phyloP scores from a whole-genome alignment of 768 basidiomycete genomes.

The Fomitopsis serialis region DNA sequence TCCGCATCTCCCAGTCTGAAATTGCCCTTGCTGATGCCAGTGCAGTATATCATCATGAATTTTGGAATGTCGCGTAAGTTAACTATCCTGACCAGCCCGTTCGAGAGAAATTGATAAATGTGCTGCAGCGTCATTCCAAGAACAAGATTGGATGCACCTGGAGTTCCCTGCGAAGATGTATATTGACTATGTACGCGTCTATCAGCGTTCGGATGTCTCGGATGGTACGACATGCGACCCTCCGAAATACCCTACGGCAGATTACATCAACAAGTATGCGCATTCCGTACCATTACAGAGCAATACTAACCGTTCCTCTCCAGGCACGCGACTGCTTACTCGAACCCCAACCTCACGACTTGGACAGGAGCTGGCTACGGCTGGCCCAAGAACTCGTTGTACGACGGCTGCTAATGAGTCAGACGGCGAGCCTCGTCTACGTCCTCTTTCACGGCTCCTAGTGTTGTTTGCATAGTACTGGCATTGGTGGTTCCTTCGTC shows the following conservation, averaged over 20 bases:
- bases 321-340: constrained; percentile 55
- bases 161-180: constrained; percentile 76
- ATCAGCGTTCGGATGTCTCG: constrained; percentile 68
- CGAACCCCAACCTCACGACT: constrained; percentile 79
- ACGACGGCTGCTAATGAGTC: constrained; percentile 29
- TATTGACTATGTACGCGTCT: constrained; percentile 87
- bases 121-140: constrained; percentile 57
- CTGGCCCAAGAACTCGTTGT: constrained; percentile 62
- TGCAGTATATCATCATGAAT: constrained; percentile 75
- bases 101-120: not conserved
- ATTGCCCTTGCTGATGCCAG: not conserved
- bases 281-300: not conserved
- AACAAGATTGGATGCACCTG: constrained; percentile 64
- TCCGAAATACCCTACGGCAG: constrained; percentile 63
- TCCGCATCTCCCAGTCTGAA: constrained; percentile 8
- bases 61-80: constrained; percentile 66
- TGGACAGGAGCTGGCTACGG: constrained; percentile 74
- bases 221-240: constrained; percentile 79
- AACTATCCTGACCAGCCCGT: not conserved
- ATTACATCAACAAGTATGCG: constrained; percentile 67
- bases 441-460: not conserved
- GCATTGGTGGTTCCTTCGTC: no score
- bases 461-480: not conserved
- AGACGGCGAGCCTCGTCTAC: not conserved
- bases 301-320: not conserved